Evolutionary conservation across 345 rosid species (phyloP), one percentile per base, ranked within the genome.

Genomic region (Linum lewisii): DNA sequence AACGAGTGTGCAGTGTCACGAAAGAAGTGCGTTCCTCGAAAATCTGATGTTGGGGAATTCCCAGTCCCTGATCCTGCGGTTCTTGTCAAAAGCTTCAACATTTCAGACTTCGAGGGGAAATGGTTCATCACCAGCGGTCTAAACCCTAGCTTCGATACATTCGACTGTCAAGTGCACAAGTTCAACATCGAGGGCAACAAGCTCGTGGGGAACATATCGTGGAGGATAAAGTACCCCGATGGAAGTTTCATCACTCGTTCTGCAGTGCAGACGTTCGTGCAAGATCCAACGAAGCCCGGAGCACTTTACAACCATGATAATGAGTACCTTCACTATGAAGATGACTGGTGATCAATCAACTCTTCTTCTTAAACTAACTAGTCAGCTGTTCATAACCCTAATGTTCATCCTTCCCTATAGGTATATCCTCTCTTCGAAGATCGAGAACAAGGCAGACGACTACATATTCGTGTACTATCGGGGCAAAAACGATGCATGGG

Each of bases 401-500:
- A n/a, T n/a, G 34, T 0, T 29, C 7, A 2, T 32, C n/a, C 44
- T 19, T 7, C 22, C 52, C n/a, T n/a, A 15, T 77, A 91, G 96
- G 98, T 88, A 88, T 73, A 83, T 88, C 34, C 25, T 92, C 55
- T 92, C 98, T 51, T 82, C 97, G 38, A 79, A 88, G 77, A 69
- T 77, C 24, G 86, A 88, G 73, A 81, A 85, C 51, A 77, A 78
- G 62, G 78, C 71, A 0, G 91, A 88, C 16, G 97, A 92, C 69
- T 88, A 86, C 24, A 60, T 86, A 20, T 92, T 88, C 52, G 94
- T 92, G 51, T 92, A 92, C 64, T 92, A 92, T 73, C 86, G 76
- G 23, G 97, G 97, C 54, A 47, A 84, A 61, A 92, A 92, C 58
- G 95, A 92, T 77, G 98, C 97, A 42, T 92, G 98, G 98, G 97